These are phyloP conservation scores for Endocarpon pusillum DNA, from an alignment of 495 filamentous ascomycete genomes.

Conservation along the genomic window DNA sequence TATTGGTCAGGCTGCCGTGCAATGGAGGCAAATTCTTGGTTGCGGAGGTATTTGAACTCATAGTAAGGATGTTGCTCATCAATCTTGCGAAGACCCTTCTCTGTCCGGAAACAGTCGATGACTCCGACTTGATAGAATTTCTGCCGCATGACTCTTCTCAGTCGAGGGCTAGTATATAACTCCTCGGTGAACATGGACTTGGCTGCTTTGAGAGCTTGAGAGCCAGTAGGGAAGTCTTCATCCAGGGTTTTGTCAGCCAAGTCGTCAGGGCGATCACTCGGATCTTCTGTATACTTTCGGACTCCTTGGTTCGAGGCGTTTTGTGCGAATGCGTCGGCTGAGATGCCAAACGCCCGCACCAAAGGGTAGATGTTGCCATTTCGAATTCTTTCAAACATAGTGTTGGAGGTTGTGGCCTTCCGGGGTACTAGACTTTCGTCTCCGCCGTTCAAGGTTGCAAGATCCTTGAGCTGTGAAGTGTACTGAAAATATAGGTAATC, in stretches of 20 bases:
- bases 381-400: conserved; percentile 68
- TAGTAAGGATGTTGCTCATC: conserved; percentile 93
- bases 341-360: conserved; percentile 80
- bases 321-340: conserved; percentile 68
- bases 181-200: conserved; percentile 85
- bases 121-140: conserved; percentile 66
- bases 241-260: conserved; percentile 62
- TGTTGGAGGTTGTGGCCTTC: conserved; percentile 52
- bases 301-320: conserved; percentile 65
- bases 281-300: conserved; percentile 71
- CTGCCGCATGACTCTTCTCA: conserved; percentile 72
- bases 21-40: conserved; percentile 67
- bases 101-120: conserved; percentile 75
- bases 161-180: conserved; percentile 67
- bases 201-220: conserved; percentile 58
- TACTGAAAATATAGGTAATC: conserved; percentile 97
- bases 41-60: conserved; percentile 90
- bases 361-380: conserved; percentile 61
- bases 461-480: conserved; percentile 60
- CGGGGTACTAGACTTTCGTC: conserved; percentile 46
- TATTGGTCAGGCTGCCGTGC: conserved; percentile 73
- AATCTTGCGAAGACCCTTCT: conserved; percentile 86
- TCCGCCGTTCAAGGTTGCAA: conserved; percentile 38
- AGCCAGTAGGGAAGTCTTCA: conserved; percentile 59
- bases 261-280: conserved; percentile 55